Conservation (phyloP, 108 stramenopile genomes). For the Chaetoceros muelleri region DNA sequence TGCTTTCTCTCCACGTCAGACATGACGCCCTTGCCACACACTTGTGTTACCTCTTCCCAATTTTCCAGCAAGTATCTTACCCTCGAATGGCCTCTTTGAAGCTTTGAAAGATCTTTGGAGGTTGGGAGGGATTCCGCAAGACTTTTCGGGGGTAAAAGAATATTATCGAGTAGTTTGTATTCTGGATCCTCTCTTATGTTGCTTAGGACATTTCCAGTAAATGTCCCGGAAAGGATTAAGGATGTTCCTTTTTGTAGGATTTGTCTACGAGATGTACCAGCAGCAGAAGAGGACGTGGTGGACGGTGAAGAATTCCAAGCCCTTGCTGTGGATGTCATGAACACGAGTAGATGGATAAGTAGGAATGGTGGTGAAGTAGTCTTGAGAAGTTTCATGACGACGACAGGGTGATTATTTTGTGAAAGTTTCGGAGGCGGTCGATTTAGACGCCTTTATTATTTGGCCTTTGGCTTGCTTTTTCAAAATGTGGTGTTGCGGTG, state of each 20-base stretch:
- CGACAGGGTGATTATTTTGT: too few relatives aligned
- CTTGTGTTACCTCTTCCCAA: conserved; percentile 53
- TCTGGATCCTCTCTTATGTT: too few relatives aligned
- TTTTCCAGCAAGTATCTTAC: conserved; percentile 48
- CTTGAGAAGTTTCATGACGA: too few relatives aligned
- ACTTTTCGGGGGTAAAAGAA: not conserved
- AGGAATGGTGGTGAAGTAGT: too few relatives aligned
- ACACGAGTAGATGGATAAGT: too few relatives aligned
- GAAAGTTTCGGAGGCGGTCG: too few relatives aligned
- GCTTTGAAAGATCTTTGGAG: conserved; percentile 35
- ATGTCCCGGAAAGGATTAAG: not conserved
- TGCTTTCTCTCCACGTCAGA: conserved; percentile 45
- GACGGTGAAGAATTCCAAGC: not conserved
- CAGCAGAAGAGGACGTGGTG: too few relatives aligned
- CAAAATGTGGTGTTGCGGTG: too few relatives aligned
- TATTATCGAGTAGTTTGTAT: too few relatives aligned
- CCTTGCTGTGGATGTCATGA: too few relatives aligned
- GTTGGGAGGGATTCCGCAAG: conserved; percentile 26
- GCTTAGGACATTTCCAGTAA: not conserved
- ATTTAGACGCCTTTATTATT: too few relatives aligned
- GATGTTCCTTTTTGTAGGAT: not conserved
- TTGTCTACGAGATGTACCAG: not conserved
- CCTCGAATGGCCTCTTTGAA: conserved; percentile 55
- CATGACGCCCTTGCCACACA: conserved; percentile 47
- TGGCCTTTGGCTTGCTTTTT: too few relatives aligned